Conservation (phyloP, 768 basidiomycete species). For the Rhizopogon sp. region DNA sequence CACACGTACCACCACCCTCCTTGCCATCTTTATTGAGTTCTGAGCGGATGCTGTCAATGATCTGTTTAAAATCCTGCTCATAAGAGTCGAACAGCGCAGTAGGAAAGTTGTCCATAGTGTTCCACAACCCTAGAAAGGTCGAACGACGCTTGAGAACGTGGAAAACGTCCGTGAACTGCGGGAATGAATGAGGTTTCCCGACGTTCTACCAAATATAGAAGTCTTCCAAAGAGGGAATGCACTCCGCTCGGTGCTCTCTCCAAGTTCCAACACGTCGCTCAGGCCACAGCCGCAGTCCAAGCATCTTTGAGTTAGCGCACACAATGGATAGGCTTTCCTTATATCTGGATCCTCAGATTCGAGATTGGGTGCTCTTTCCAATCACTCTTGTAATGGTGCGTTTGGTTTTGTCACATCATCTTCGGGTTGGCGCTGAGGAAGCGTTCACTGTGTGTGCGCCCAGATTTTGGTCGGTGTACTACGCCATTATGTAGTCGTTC, state of each 20-base stretch:
- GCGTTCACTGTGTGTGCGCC: not conserved
- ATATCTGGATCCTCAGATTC: slow-evolving; percentile 92
- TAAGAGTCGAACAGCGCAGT: slow-evolving; percentile 88
- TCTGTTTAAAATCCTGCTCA: slow-evolving; percentile 86
- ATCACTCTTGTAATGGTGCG: slow-evolving; percentile 95
- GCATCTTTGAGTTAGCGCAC: not conserved
- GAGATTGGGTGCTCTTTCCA: slow-evolving; percentile 92
- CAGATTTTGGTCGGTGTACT: slow-evolving; percentile 92
- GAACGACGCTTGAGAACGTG: not conserved
- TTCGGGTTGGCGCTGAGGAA: not conserved
- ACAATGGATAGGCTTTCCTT: slow-evolving; percentile 36
- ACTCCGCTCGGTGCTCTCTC: not conserved
- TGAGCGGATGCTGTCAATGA: slow-evolving; percentile 66
- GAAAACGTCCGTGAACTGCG: not conserved
- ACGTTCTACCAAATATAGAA: too few species aligned
- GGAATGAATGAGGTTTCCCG: not conserved
- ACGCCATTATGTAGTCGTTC: slow-evolving; percentile 84
- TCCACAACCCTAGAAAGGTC: not conserved
- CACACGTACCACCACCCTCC: slow-evolving; percentile 60
- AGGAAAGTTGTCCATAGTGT: slow-evolving; percentile 74
- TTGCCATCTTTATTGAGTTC: slow-evolving; percentile 74
- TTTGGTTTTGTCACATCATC: slow-evolving; percentile 7
- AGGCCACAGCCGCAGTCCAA: too few species aligned
- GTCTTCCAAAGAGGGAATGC: slow-evolving; percentile 20
- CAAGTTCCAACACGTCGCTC: slow-evolving; percentile 2